phyloP scores from a whole-genome alignment of 2,329 filamentous ascomycete species.

The Lomentospora prolificans region DNA sequence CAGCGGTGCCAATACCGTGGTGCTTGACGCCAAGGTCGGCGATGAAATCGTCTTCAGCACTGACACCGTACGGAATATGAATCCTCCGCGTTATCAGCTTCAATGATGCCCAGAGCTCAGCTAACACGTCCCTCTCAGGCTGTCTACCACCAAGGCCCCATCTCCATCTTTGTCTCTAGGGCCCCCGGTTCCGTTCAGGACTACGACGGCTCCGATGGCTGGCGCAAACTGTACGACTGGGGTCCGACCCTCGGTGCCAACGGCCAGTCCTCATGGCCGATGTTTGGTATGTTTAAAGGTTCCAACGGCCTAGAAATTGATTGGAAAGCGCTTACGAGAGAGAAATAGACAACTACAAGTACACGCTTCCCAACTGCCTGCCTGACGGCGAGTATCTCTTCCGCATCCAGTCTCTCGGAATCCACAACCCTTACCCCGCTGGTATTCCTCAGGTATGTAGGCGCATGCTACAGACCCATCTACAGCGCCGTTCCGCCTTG shows the following conservation, averaged over 20 bases:
- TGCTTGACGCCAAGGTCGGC: conserved; percentile 22
- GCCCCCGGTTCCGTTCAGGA: conserved; percentile 22
- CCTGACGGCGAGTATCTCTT: conserved; percentile 48
- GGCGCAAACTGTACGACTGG: conserved; percentile 30
- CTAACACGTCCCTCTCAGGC: conserved; percentile 14
- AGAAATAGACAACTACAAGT: conserved; percentile 22
- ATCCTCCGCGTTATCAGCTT: conserved; percentile 5
- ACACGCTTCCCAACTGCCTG: conserved; percentile 38
- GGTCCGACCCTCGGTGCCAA: conserved; percentile 23
- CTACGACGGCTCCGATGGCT: conserved; percentile 27
- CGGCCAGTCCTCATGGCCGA: conserved; percentile 7
- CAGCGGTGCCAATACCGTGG: conserved; percentile 20
- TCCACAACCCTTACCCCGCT: conserved; percentile 43
- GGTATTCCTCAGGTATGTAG: conserved; percentile 25
- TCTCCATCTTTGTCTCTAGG: conserved; percentile 26
- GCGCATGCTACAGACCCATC: too few species aligned
- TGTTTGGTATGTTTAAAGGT: conserved; percentile 21
- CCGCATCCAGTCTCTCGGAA: conserved; percentile 48
- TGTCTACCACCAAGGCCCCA: conserved; percentile 29
- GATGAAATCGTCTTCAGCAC: conserved; percentile 25
- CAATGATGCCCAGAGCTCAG: conserved; percentile 15
- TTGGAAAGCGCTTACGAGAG: too few species aligned
- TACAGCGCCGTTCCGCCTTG: too few species aligned
- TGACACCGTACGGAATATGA: conserved; percentile 13
- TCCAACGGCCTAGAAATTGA: too few species aligned